Evolutionary conservation across 768 basidiomycete genomes (phyloP).

Genomic region (Leccinum boreale): DNA sequence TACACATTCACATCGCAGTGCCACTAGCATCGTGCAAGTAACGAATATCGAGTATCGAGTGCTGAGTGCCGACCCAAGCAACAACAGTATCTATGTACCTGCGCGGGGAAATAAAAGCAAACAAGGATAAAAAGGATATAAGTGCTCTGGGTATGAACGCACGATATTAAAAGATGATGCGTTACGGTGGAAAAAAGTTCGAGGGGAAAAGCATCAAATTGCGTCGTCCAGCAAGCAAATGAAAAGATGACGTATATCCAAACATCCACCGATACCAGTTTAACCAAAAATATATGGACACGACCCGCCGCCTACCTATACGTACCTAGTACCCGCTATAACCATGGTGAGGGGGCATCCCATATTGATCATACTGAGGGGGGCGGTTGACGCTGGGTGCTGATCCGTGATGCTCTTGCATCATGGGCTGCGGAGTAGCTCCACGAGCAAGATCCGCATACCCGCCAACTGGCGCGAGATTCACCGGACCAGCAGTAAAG

Average conservation of each 20-base stretch:
- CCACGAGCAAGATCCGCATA: conserved; percentile 83
- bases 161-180: neutral
- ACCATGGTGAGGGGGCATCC: conserved; percentile 59
- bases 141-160: conserved; percentile 25
- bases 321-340: conserved; percentile 23
- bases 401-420: conserved; percentile 37
- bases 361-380: conserved; percentile 48
- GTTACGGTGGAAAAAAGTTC: neutral
- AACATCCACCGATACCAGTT: neutral
- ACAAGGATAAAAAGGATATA: neutral
- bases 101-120: neutral
- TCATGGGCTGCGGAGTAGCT: conserved; percentile 60
- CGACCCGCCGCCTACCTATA: neutral
- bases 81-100: conserved; percentile 4
- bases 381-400: conserved; percentile 45
- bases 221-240: conserved; percentile 34
- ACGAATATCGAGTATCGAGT: neutral
- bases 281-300: neutral
- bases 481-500: conserved; percentile 60
- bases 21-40: neutral
- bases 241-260: conserved; percentile 4
- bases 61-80: conserved; percentile 7
- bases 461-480: conserved; percentile 67
- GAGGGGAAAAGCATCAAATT: conserved; percentile 4
- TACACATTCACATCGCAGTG: conserved; percentile 10